Evolutionary conservation across 2,329 filamentous ascomycete genomes (phyloP).

Genomic region (Penicillium sp.): DNA sequence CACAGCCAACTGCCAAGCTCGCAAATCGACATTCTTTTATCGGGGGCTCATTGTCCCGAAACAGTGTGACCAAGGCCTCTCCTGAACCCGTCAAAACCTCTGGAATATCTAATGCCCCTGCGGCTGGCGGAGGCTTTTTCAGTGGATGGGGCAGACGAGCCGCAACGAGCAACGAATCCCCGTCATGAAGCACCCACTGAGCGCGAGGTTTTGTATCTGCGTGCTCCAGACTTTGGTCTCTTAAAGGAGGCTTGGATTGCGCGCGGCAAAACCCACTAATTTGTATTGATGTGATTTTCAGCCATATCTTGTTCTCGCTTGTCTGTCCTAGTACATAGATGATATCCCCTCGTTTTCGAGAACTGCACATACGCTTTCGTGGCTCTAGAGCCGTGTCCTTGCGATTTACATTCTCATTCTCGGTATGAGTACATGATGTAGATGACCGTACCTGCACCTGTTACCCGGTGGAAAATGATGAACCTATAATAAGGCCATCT

Average conservation of each 20-base stretch:
- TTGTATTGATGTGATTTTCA: neutral
- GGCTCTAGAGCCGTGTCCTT: too few relatives aligned
- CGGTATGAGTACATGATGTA: too few relatives aligned
- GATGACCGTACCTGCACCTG: too few relatives aligned
- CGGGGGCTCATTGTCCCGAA: constrained; percentile 17
- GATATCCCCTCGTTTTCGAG: too few relatives aligned
- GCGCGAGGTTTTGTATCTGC: too few relatives aligned
- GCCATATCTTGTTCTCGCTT: too few relatives aligned
- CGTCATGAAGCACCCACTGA: constrained; percentile 5
- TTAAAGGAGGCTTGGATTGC: neutral
- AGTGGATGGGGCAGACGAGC: constrained; percentile 40
- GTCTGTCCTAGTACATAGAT: too few relatives aligned
- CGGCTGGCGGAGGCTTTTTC: constrained; percentile 37
- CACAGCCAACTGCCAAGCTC: constrained; percentile 14
- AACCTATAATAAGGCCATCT: too few relatives aligned
- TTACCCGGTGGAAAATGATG: too few relatives aligned
- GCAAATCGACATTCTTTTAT: constrained; percentile 26
- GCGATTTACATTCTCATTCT: too few relatives aligned
- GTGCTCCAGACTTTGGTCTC: neutral
- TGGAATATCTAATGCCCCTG: constrained; percentile 9
- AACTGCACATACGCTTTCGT: too few relatives aligned
- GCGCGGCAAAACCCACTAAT: too few relatives aligned
- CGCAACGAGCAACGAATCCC: constrained; percentile 15
- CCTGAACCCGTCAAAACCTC: constrained; percentile 27
- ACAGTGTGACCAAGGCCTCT: constrained; percentile 21